Percentiles rank a stretch among this genome's conserved stretches.
Evolutionary conservation across 2,329 filamentous ascomycete genomes (phyloP).

Genomic region (Parascedosporium putredinis): DNA sequence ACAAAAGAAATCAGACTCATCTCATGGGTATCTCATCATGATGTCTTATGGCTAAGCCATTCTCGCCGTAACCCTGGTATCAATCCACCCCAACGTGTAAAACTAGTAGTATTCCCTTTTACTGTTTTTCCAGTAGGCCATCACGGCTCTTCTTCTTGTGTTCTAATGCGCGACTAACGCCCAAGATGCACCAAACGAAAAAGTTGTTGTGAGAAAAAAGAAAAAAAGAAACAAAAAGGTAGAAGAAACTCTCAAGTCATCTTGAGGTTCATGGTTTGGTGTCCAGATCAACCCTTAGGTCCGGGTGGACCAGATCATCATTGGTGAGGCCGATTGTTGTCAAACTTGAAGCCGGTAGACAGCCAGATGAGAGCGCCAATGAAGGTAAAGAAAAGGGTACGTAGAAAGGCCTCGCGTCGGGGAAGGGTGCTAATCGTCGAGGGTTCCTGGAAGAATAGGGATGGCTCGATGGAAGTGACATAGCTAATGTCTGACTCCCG

Average conservation of each 20-base stretch:
- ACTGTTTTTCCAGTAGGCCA: background rate
- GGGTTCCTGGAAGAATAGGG: slow-evolving; percentile 11
- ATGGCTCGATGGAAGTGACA: slow-evolving; percentile 38
- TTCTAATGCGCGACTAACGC: background rate
- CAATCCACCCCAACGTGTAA: too few species aligned
- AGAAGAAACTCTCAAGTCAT: slow-evolving; percentile 1
- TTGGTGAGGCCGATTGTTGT: background rate
- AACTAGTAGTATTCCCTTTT: too few species aligned
- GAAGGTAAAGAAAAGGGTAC: slow-evolving; percentile 31
- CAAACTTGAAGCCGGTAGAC: slow-evolving; percentile 24
- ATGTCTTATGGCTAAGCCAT: too few species aligned
- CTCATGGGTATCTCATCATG: too few species aligned
- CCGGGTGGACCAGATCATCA: background rate
- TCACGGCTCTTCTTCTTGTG: background rate
- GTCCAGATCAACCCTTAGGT: too few species aligned
- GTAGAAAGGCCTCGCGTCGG: slow-evolving; percentile 25
- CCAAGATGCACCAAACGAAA: background rate
- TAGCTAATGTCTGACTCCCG: slow-evolving; percentile 52
- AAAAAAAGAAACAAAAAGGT: slow-evolving; percentile 1
- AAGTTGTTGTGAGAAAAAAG: slow-evolving; percentile 3
- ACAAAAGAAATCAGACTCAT: background rate
- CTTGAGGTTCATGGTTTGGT: too few species aligned
- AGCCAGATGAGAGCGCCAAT: slow-evolving; percentile 33
- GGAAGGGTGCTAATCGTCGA: background rate
- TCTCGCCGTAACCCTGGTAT: background rate